Evolutionary conservation across 2,329 filamentous ascomycete genomes (phyloP), one percentile per base, ranked within the genome.

Genomic region (Malbranchea zuffiana): DNA sequence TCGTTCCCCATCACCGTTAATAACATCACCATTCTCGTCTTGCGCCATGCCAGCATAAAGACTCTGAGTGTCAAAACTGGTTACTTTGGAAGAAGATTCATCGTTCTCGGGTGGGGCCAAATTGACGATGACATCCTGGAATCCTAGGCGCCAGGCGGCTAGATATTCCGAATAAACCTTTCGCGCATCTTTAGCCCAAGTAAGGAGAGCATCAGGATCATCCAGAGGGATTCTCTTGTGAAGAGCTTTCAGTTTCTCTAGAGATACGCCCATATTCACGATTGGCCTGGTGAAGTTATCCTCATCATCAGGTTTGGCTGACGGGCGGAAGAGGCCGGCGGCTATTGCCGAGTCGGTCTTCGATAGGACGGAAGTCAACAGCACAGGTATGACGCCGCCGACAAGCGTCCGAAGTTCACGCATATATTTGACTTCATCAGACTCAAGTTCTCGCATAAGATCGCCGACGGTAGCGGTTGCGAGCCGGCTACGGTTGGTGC

Each of bases 51-150:
- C 64, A 44, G 73, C 68, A 39, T 75, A 71, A 52, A 66, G 50
- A 32, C 58, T 63, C 44, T 68, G 68, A 3, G 64, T 62, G 8
- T 68, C 63, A 21, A 65, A 58, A 35, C 55, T 53, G 5, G 51
- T 43, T 8, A 45, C 44, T 41, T 61, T 59, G n/a, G 49, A 41
- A 20, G 41, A 41, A 2, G 53, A 55, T 10, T 82, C 67, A 47
- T 80, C 78, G 15, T 81, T 79, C 37, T 78, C 66, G 3, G 76
- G 74, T 5, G 85, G 82, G 1, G 85, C 86, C 21, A 96, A 74
- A 54, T 94, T 96, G 49, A 98, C 84, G 33, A 96, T 78, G 13
- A 98, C 76, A 54, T 93, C 87, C 51, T 94, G 82, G 58, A 96
- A 98, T 1, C 90, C 90, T 32, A 96, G 71, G 19, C 86, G 74